Evolutionary conservation across 2,329 filamentous ascomycete species (phyloP).

Genomic region (Xylariomycetidae sp.): DNA sequence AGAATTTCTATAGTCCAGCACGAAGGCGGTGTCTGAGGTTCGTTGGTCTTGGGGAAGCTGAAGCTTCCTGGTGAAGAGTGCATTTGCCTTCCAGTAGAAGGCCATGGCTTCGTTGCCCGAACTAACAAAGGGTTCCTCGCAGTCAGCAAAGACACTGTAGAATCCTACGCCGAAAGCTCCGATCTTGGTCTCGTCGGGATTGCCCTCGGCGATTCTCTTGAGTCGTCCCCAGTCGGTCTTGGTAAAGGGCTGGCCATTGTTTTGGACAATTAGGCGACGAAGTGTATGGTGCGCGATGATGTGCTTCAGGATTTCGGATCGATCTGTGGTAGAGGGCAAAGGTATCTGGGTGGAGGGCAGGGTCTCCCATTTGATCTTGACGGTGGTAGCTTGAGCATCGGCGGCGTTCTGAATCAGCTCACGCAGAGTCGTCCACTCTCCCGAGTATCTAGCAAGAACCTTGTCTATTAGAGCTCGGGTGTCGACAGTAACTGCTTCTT

Average conservation of each 20-base stretch:
- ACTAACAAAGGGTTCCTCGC: constrained; percentile 94
- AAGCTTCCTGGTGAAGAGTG: constrained; percentile 84
- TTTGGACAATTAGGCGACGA: constrained; percentile 82
- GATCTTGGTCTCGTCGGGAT: constrained; percentile 98
- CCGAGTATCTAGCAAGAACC: constrained; percentile 90
- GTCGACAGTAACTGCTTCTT: constrained; percentile 97
- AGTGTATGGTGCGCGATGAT: constrained; percentile 80
- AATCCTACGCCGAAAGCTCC: constrained; percentile 98
- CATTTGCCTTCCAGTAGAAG: constrained; percentile 99
- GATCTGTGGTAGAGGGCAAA: constrained; percentile 59
- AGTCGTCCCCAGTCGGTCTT: constrained; percentile 88
- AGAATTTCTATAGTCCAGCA: constrained; percentile 87
- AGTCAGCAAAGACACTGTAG: constrained; percentile 97
- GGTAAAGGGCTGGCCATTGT: constrained; percentile 84
- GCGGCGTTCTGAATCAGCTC: constrained; percentile 98
- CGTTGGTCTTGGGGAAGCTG: constrained; percentile 64
- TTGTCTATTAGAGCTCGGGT: constrained; percentile 97
- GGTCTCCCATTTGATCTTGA: constrained; percentile 90
- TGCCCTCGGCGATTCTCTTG: constrained; percentile 97
- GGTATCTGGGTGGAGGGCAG: constrained; percentile 76
- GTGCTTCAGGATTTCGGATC: constrained; percentile 74
- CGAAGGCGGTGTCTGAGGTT: constrained; percentile 78
- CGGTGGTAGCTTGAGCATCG: constrained; percentile 85
- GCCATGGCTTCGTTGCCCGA: constrained; percentile 93
- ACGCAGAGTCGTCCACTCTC: constrained; percentile 86